Evolutionary conservation across 148 eudicot genomes (phyloP), one percentile per base, ranked within the genome.

Genomic region (Heliamphora exappendiculata): DNA sequence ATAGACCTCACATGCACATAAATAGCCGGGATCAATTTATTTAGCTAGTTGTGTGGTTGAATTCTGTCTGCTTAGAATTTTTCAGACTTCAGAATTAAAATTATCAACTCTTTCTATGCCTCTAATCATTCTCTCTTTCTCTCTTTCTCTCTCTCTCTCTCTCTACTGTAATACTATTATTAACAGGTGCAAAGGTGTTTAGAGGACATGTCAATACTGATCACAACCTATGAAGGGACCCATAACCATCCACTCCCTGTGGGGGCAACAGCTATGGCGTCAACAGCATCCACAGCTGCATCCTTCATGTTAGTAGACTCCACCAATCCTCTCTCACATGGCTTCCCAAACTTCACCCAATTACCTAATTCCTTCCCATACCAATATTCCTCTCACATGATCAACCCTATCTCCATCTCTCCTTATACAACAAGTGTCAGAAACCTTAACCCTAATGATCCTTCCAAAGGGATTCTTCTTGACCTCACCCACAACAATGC

Each of bases 241-340:
- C 90, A 87, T 67, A 87, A 87, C 51, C 90, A 87, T 73, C 86
- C 90, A 9, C 84, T 87, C 19, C 90, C 90, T 7, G 88, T 87
- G 12, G 90, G 90, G n/a, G 90, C 90, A 55, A 85, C 90, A 26
- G 88, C 88, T 17, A 83, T 87, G 88, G 86, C 88, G 6, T 85
- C 90, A 75, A 87, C 90, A 60, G 77, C 88, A 50, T 85, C 70
- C 47, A 37, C 90, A 63, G 83, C 88, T 33, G 79, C 87, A 26
- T 82, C 82, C 8, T 85, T 76, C 74, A 77, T 78, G 82, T 51
- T 85, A 31, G 78, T 85, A 11, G 88, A 87, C 50, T 65, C 85
- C 20, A 82, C 60, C 68, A 86, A 78, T 65, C 83, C 79, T 31
- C 66, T 60, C 24, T 67, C 76, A 0, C 26, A 71, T 37, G 59